Conservation (phyloP, 116 monocot genomes). For the Trichopus zeylanicus region DNA sequence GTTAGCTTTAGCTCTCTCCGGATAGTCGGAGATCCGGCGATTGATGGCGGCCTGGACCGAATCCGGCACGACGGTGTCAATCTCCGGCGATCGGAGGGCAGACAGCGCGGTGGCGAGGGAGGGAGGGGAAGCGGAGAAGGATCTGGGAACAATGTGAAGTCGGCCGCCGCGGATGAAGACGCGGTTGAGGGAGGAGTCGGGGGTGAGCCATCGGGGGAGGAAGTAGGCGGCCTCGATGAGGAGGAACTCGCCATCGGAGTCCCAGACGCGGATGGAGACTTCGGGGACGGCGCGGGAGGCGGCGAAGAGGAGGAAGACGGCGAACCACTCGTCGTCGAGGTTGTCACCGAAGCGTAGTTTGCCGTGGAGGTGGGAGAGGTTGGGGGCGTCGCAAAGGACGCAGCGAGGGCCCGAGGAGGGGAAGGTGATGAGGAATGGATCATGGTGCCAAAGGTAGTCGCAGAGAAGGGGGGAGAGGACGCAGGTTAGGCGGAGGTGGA, state of each 20-base stretch:
- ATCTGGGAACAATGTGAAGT: slow-evolving; percentile 55
- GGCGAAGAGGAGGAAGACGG: slow-evolving; percentile 61
- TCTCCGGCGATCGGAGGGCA: slow-evolving; percentile 14
- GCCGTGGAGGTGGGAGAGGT: slow-evolving; percentile 72
- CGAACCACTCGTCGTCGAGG: slow-evolving; percentile 93
- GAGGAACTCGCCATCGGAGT: slow-evolving; percentile 93
- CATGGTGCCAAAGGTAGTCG: slow-evolving; percentile 62
- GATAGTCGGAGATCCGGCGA: slow-evolving; percentile 23
- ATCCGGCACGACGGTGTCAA: slow-evolving; percentile 45
- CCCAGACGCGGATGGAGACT: slow-evolving; percentile 53
- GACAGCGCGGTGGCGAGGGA: slow-evolving; percentile 34
- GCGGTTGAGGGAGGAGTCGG: slow-evolving; percentile 52
- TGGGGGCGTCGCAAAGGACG: slow-evolving; percentile 25
- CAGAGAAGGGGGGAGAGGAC: slow-evolving; percentile 24
- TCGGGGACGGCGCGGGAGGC: slow-evolving; percentile 38
- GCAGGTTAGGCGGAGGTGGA: slow-evolving; percentile 19
- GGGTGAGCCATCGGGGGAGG: slow-evolving; percentile 74
- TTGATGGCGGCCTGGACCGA: slow-evolving; percentile 29
- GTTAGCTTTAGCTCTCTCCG: slow-evolving; percentile 48
- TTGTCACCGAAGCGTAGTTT: slow-evolving; percentile 71
- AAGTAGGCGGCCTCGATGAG: slow-evolving; percentile 83
- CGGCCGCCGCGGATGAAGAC: slow-evolving; percentile 62
- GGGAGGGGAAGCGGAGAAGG: slow-evolving; percentile 12
- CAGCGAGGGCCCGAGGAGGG: slow-evolving; percentile 14
- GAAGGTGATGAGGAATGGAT: slow-evolving; percentile 44